Conservation (phyloP, 2,329 filamentous ascomycete species). For the Aureobasidium namibiae region DNA sequence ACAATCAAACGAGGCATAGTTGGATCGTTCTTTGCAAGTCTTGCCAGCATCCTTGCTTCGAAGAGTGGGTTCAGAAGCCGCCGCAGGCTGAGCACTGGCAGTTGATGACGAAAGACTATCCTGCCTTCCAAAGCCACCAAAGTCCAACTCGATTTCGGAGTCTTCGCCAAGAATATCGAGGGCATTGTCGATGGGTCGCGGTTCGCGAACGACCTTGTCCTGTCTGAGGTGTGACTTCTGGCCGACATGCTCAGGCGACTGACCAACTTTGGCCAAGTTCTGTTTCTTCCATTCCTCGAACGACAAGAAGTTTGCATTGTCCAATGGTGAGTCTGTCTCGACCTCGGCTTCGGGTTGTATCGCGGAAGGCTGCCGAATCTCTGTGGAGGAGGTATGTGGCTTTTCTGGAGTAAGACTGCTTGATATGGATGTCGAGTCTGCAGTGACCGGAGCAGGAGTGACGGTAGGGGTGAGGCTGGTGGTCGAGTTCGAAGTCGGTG, state of each 20-base stretch:
- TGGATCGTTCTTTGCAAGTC: conserved; percentile 96
- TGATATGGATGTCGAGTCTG: background rate
- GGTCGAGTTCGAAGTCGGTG: conserved; percentile 1
- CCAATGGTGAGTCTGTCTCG: conserved; percentile 58
- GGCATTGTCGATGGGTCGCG: conserved; percentile 54
- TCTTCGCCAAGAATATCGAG: conserved; percentile 80
- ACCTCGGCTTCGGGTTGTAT: conserved; percentile 35
- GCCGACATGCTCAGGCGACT: conserved; percentile 61
- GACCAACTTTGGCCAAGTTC: conserved; percentile 78
- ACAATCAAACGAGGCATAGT: conserved; percentile 95
- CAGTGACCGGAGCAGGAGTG: background rate
- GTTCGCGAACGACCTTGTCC: conserved; percentile 40
- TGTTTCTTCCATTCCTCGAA: conserved; percentile 98
- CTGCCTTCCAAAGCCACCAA: conserved; percentile 50
- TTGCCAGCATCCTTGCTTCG: conserved; percentile 90
- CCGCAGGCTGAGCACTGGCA: conserved; percentile 1
- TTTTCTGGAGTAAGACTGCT: background rate
- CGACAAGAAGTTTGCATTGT: conserved; percentile 79
- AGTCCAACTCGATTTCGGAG: conserved; percentile 71
- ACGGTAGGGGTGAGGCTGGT: conserved; percentile 1
- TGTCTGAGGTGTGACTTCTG: conserved; percentile 34
- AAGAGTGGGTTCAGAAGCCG: conserved; percentile 29
- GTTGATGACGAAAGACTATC: background rate
- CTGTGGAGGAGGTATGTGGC: background rate
- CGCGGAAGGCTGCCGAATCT: conserved; percentile 13